phyloP scores from a whole-genome alignment of 1,284 basidiomycete species.

The Sporisorium exsertum region DNA sequence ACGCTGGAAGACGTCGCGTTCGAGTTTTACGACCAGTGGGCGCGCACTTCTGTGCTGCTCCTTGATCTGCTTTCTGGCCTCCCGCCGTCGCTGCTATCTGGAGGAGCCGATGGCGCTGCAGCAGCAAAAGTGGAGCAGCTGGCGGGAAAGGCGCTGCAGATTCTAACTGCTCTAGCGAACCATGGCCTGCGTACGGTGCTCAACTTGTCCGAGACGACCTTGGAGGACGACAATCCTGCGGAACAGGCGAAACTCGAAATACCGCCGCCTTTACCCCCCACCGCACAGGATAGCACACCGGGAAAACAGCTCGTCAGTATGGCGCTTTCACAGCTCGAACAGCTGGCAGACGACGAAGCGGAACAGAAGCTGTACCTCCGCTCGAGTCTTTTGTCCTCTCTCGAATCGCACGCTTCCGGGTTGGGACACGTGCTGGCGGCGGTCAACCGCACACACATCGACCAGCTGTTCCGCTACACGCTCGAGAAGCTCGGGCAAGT shows the following conservation, averaged over 20 bases:
- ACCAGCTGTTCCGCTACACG: conserved; percentile 22
- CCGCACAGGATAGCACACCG: background rate
- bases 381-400: conserved; percentile 18
- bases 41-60: conserved; percentile 16
- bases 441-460: conserved; percentile 18
- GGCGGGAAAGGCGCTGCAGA: conserved; percentile 26
- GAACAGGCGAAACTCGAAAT: conserved; percentile 24
- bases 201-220: conserved; percentile 32
- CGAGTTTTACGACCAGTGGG: conserved; percentile 26
- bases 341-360: conserved; percentile 14
- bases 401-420: background rate
- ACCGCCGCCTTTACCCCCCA: background rate
- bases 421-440: conserved; percentile 3
- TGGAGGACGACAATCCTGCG: conserved; percentile 21
- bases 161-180: conserved; percentile 42
- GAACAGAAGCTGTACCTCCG: conserved; percentile 22
- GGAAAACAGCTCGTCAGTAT: conserved; percentile 9
- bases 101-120: background rate
- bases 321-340: conserved; percentile 33
- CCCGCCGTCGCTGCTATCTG: background rate
- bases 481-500: conserved; percentile 18
- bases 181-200: conserved; percentile 31
- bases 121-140: conserved; percentile 10
- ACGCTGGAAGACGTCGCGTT: conserved; percentile 28
- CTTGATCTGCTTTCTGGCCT: conserved; percentile 20